A percentile compares a stretch with the other conserved stretches of the same genome.
Evolutionary conservation across 208 protist species (phyloP).

Genomic region (Trypanosoma mega): DNA sequence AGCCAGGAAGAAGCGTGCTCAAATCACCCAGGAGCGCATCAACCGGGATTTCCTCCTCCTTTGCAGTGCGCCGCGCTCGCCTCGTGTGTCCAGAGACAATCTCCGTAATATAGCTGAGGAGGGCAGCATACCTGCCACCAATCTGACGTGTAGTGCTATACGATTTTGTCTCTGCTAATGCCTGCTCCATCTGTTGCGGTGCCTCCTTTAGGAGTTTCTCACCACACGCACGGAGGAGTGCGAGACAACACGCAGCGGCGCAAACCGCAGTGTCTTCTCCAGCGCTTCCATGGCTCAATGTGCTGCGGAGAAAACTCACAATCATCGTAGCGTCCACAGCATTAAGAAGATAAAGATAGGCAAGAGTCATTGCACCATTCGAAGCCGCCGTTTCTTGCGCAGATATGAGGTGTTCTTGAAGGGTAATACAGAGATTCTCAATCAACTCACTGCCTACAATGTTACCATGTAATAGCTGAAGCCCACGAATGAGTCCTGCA

Average conservation of each 20-base stretch:
- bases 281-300: slow-evolving; percentile 32
- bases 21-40: slow-evolving; percentile 61
- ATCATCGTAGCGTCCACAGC: slow-evolving; percentile 63
- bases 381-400: slow-evolving; percentile 50
- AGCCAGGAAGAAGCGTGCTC: slow-evolving; percentile 41
- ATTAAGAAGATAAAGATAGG: slow-evolving; percentile 71
- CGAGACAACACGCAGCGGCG: slow-evolving; percentile 55
- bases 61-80: slow-evolving; percentile 35
- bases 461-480: slow-evolving; percentile 73
- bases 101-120: slow-evolving; percentile 67
- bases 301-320: slow-evolving; percentile 45
- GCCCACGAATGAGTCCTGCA: slow-evolving; percentile 68
- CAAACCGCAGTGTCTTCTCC: slow-evolving; percentile 28
- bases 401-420: slow-evolving; percentile 46
- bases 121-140: slow-evolving; percentile 38
- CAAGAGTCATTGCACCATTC: slow-evolving; percentile 67
- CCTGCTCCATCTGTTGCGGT: slow-evolving; percentile 53
- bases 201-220: slow-evolving; percentile 82
- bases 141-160: slow-evolving; percentile 8
- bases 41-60: slow-evolving; percentile 49
- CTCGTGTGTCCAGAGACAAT: slow-evolving; percentile 59
- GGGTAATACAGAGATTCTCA: slow-evolving; percentile 42
- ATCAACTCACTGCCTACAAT: slow-evolving; percentile 69
- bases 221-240: slow-evolving; percentile 70
- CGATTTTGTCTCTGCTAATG: slow-evolving; percentile 41